These are phyloP conservation scores for Malassezia dermatis DNA, from an alignment of 1,284 basidiomycete genomes.

Conservation along the genomic window DNA sequence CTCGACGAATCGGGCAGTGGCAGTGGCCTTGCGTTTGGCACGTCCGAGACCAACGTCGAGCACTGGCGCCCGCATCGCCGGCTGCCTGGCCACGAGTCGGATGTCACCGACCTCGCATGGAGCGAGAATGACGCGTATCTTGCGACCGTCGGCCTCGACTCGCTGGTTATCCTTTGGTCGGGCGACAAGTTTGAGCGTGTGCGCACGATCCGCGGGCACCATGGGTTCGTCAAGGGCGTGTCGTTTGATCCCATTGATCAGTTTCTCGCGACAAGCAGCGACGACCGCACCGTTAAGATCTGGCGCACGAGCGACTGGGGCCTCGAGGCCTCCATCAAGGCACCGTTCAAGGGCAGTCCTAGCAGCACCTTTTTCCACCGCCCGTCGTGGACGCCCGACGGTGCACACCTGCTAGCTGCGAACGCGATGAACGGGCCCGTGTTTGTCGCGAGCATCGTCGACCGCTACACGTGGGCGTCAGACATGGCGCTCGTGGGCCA, in stretches of 20 bases:
- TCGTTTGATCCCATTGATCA: conserved; percentile 97
- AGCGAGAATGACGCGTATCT: conserved; percentile 67
- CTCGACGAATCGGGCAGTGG: conserved; percentile 55
- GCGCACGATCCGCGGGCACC: conserved; percentile 72
- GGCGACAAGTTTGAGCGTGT: conserved; percentile 50
- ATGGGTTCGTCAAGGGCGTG: conserved; percentile 95
- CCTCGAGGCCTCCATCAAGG: conserved; percentile 68
- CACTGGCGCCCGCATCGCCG: conserved; percentile 89
- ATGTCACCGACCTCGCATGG: conserved; percentile 94
- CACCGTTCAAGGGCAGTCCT: conserved; percentile 86
- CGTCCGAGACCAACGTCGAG: conserved; percentile 56
- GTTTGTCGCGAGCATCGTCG: conserved; percentile 90
- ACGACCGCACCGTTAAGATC: conserved; percentile 89
- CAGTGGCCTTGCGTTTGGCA: conserved; percentile 31
- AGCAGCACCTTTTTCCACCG: conserved; percentile 89
- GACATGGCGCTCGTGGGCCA: conserved; percentile 75
- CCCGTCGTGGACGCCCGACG: conserved; percentile 95
- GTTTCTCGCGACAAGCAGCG: conserved; percentile 68
- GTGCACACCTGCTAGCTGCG: conserved; percentile 89
- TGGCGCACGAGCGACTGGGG: conserved; percentile 91
- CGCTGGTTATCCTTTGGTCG: conserved; percentile 74
- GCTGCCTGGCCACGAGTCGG: conserved; percentile 68
- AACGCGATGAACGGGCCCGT: conserved; percentile 97
- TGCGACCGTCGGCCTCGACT: conserved; percentile 88
- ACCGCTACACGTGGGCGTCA: conserved; percentile 56